A percentile compares a stretch with the other conserved stretches of the same genome.
Conservation (phyloP, 768 basidiomycete genomes). For the Amanita rimosa region DNA sequence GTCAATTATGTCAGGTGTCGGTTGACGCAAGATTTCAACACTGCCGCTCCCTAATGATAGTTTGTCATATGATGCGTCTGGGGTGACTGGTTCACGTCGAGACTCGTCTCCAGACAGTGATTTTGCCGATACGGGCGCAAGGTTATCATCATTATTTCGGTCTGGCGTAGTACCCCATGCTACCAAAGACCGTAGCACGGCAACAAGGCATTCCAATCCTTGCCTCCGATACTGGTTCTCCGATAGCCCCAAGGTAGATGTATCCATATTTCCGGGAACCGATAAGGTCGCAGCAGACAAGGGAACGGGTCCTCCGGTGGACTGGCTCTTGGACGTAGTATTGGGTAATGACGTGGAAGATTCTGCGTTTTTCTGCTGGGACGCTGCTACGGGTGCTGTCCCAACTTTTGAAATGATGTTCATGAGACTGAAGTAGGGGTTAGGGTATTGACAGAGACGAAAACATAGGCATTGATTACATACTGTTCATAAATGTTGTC, state of each 20-base stretch:
- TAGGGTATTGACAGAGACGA: slow-evolving; percentile 2
- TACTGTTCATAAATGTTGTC: slow-evolving; percentile 98
- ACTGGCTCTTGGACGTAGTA: slow-evolving; percentile 36
- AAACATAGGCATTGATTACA: background rate
- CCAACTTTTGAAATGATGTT: slow-evolving; percentile 94
- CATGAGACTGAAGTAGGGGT: slow-evolving; percentile 49
- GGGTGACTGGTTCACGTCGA: slow-evolving; percentile 36
- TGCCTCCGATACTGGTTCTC: slow-evolving; percentile 83
- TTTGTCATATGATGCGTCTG: slow-evolving; percentile 47
- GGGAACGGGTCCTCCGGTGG: slow-evolving; percentile 34
- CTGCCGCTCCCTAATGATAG: slow-evolving; percentile 35
- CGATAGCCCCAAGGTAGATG: slow-evolving; percentile 54
- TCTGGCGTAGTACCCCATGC: slow-evolving; percentile 69
- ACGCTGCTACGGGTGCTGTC: slow-evolving; percentile 37
- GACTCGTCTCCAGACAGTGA: slow-evolving; percentile 44
- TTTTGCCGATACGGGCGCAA: slow-evolving; percentile 26
- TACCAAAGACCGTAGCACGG: slow-evolving; percentile 82
- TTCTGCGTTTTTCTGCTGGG: slow-evolving; percentile 41
- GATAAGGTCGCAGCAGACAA: slow-evolving; percentile 55
- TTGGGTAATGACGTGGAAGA: slow-evolving; percentile 50
- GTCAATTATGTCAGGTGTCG: slow-evolving; percentile 75
- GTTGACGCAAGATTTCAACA: slow-evolving; percentile 46
- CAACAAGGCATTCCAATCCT: slow-evolving; percentile 88
- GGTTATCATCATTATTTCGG: slow-evolving; percentile 30
- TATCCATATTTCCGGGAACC: slow-evolving; percentile 57